Base-by-base conservation (phyloP, 192 early-diverging fungal genomes). In the Cladochytrium replicatum region DNA sequence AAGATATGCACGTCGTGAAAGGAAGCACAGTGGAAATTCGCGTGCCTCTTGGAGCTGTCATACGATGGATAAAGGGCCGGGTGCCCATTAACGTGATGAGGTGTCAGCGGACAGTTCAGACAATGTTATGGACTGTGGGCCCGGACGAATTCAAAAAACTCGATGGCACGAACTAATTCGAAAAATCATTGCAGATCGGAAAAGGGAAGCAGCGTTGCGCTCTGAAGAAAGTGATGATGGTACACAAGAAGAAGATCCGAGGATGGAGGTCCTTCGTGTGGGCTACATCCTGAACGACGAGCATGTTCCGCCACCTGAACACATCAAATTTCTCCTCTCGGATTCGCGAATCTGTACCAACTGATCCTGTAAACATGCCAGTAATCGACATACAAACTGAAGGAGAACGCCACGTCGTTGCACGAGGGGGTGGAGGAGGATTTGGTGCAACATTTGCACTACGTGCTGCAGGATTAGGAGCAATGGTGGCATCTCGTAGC, bases 401-500 rank as follows among this genome's bases (percentile, higher is more conserved):
- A 27, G 73, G 69, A 4, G 43, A 76, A 41, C 48, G 54, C 6
- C 55, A 40, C 47, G 44, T 64, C 29, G 24, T 76, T 28, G 57
- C 55, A 11, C 57, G 60, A 22, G 73, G 73, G 23, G 73, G 73
- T 1, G 42, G 57, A 2, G 66, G 61, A 15, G 73, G 73, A 0
- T 48, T 62, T 22, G 73, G 73, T 19, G 66, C 73, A 1, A 68
- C 71, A 37, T 72, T 69, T 46, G 39, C 44, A n/a, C 17, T 37
- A 17, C 64, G 63, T 37, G 32, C 61, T 43, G 57, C 48, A 4
- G 68, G 71, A 50, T 66, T 81, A 26, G 83, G 86, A 4, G 92
- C 94, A 13, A 86, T 83, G 43, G 87, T 85, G 52, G 88, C 88
- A 4, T 80, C 85, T n/a, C 74, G 79, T 15, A 92, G 94, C 11